Conservation (phyloP, 2,329 filamentous ascomycete species). For the Alternaria metachromatica region DNA sequence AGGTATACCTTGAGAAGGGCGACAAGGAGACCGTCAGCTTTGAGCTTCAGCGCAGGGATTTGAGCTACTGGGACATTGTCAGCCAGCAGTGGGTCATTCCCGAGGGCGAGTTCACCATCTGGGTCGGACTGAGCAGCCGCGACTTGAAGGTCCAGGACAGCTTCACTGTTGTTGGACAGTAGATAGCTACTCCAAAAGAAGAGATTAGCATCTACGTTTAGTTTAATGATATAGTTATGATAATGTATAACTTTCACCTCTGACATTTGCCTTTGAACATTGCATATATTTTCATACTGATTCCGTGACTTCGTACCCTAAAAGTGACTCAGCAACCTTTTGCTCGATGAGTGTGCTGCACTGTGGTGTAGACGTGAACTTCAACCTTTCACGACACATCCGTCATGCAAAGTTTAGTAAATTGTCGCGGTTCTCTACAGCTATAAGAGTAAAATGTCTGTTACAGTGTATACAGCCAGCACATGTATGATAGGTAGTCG, state of each 20-base stretch:
- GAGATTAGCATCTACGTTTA: not conserved
- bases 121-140: conserved; percentile 36
- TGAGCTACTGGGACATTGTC: conserved; percentile 83
- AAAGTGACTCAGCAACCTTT: too few species aligned
- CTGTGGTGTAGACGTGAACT: not conserved
- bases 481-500: too few species aligned
- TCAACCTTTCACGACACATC: not conserved
- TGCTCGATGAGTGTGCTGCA: too few species aligned
- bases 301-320: too few species aligned
- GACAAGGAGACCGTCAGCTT: conserved; percentile 69
- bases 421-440: too few species aligned
- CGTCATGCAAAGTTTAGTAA: too few species aligned
- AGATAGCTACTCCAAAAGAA: not conserved
- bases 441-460: too few species aligned
- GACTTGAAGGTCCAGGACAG: conserved; percentile 30
- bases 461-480: too few species aligned
- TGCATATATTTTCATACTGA: not conserved
- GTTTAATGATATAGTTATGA: not conserved
- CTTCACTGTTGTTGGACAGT: conserved; percentile 25
- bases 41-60: conserved; percentile 75
- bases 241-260: not conserved
- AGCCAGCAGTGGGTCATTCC: conserved; percentile 77
- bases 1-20: conserved; percentile 61
- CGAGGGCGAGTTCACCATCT: conserved; percentile 49
- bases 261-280: not conserved